These are phyloP conservation scores for Leonotis leonurus DNA, from an alignment of 257 asterid genomes.

Conservation along the genomic window DNA sequence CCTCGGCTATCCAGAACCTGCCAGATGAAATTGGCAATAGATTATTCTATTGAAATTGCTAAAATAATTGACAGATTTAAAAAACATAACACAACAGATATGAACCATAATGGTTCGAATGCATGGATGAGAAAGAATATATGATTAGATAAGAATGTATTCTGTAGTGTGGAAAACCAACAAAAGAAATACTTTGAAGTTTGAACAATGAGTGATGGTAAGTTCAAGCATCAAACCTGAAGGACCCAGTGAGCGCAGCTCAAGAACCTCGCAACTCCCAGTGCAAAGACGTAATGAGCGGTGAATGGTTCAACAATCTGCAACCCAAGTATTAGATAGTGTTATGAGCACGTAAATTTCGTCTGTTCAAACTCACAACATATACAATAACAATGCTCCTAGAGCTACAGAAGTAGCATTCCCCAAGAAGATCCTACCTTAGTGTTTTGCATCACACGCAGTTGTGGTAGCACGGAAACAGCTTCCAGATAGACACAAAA, in stretches of 20 bases:
- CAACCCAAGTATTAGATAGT: not conserved
- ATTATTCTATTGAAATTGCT: no score
- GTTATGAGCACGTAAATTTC: not conserved
- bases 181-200: not conserved
- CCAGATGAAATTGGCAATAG: conserved; percentile 10
- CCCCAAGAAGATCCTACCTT: conserved; percentile 30
- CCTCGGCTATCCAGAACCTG: conserved; percentile 79
- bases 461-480: conserved; percentile 66
- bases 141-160: not conserved
- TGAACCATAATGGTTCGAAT: no score
- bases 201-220: not conserved
- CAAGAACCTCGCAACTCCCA: conserved; percentile 76
- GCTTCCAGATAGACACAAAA: conserved; percentile 77
- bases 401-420: not conserved
- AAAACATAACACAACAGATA: no score
- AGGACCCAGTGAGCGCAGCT: conserved; percentile 86
- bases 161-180: not conserved
- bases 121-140: not conserved
- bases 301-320: conserved; percentile 86
- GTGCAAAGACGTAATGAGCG: conserved; percentile 68
- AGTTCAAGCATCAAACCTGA: conserved; percentile 45
- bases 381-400: not conserved
- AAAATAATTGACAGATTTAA: no score
- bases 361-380: not conserved
- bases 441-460: conserved; percentile 69